A percentile compares a stretch with the other conserved stretches of the same genome.
These are phyloP conservation scores for Kwoniella sp. DNA, from an alignment of 768 basidiomycete species.

Conservation along the genomic window DNA sequence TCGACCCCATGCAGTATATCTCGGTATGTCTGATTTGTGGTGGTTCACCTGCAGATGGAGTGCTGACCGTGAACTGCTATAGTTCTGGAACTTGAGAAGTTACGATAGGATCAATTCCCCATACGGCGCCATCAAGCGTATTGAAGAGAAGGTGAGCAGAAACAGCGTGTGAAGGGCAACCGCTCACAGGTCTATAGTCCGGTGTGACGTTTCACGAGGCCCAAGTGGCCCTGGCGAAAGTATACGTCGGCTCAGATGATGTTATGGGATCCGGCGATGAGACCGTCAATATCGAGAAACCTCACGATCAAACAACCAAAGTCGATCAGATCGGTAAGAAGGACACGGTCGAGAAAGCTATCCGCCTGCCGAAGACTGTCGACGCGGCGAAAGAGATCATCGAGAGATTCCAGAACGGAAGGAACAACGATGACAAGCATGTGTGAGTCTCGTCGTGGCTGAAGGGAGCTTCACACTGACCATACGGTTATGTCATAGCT, in stretches of 20 bases:
- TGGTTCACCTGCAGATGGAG: no score
- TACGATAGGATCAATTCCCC: slow-evolving; percentile 78
- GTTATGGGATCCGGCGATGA: slow-evolving; percentile 55
- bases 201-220: slow-evolving; percentile 80
- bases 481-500: slow-evolving; percentile 11
- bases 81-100: slow-evolving; percentile 82
- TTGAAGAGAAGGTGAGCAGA: slow-evolving; percentile 57
- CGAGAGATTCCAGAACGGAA: slow-evolving; percentile 66
- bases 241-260: slow-evolving; percentile 46
- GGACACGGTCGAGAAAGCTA: slow-evolving; percentile 57
- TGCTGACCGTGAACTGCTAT: slow-evolving; percentile 6
- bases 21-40: slow-evolving; percentile 10
- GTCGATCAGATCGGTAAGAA: slow-evolving; percentile 58
- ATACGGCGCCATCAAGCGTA: slow-evolving; percentile 60
- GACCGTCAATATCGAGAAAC: slow-evolving; percentile 59
- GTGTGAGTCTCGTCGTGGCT: slow-evolving; percentile 21
- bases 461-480: neutral
- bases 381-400: slow-evolving; percentile 69
- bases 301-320: slow-evolving; percentile 53
- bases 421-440: slow-evolving; percentile 49
- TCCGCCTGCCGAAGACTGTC: slow-evolving; percentile 63
- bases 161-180: neutral
- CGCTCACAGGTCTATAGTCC: slow-evolving; percentile 53
- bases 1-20: slow-evolving; percentile 53
- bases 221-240: slow-evolving; percentile 65